phyloP scores from a whole-genome alignment of 495 filamentous ascomycete species.

The Xylaria telfairii region DNA sequence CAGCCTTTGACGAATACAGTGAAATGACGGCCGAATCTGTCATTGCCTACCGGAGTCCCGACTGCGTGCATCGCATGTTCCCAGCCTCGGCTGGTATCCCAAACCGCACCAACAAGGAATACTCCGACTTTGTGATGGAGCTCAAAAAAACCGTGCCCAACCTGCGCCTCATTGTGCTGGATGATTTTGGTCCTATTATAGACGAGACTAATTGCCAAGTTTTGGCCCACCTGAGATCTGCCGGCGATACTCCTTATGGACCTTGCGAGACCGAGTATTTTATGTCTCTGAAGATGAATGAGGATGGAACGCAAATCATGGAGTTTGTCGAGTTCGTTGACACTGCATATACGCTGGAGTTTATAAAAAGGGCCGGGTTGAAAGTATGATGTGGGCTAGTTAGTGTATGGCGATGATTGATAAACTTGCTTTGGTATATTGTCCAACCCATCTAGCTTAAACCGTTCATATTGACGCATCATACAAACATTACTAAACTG shows the following conservation, averaged over 20 bases:
- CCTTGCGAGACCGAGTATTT: conserved; percentile 44
- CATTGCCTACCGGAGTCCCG: conserved; percentile 28
- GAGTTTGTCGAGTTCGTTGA: conserved; percentile 42
- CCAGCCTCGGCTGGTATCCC: conserved; percentile 28
- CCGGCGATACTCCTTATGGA: conserved; percentile 34
- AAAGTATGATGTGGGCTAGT: not conserved
- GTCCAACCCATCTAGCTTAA: no score
- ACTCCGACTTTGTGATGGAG: conserved; percentile 22
- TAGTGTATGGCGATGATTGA: no score
- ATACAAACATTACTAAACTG: no score
- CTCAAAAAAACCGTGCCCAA: conserved; percentile 24
- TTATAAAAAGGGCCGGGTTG: conserved; percentile 2
- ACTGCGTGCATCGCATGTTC: conserved; percentile 25
- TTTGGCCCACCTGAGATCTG: conserved; percentile 35
- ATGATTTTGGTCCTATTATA: conserved; percentile 28
- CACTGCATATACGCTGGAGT: conserved; percentile 35
- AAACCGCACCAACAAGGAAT: conserved; percentile 33
- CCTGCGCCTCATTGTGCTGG: conserved; percentile 25
- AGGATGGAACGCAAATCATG: conserved; percentile 37
- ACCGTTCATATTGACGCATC: no score
- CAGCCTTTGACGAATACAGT: conserved; percentile 33
- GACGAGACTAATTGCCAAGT: conserved; percentile 36
- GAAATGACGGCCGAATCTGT: conserved; percentile 33
- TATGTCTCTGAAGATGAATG: conserved; percentile 36
- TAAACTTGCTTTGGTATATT: no score